Percentiles rank a stretch among this genome's conserved stretches.
Conservation (phyloP, 176 grass and related monocot genomes). For the Phoenix dactylifera region DNA sequence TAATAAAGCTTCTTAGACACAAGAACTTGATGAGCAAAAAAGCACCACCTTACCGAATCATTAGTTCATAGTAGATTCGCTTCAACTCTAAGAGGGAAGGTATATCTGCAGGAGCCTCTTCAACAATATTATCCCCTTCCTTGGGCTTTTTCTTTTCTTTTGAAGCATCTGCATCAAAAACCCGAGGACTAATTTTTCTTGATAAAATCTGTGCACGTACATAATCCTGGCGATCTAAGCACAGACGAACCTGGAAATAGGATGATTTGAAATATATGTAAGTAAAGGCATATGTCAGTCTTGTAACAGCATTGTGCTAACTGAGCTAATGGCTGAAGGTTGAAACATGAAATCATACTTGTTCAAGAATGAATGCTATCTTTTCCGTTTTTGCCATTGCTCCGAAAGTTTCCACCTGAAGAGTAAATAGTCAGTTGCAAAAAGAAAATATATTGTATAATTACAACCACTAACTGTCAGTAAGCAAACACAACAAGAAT, state of each 20-base stretch:
- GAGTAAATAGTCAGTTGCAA: background rate
- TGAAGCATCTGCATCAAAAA: slow-evolving; percentile 64
- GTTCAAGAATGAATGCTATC: slow-evolving; percentile 91
- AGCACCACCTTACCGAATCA: slow-evolving; percentile 58
- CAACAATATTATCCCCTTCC: slow-evolving; percentile 74
- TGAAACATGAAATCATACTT: slow-evolving; percentile 36
- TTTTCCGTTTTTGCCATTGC: slow-evolving; percentile 98
- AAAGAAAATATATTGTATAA: too few species aligned
- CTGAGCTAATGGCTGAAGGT: too few species aligned
- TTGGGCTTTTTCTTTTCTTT: slow-evolving; percentile 95
- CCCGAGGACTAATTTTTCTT: slow-evolving; percentile 84
- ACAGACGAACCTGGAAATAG: slow-evolving; percentile 60
- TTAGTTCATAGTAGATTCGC: slow-evolving; percentile 79
- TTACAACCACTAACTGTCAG: too few species aligned
- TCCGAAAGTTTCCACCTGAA: slow-evolving; percentile 94
- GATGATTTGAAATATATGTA: slow-evolving; percentile 1
- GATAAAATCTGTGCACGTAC: slow-evolving; percentile 88
- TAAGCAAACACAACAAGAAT: background rate
- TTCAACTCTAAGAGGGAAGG: slow-evolving; percentile 83
- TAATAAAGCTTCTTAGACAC: too few species aligned
- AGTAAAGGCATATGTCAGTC: background rate
- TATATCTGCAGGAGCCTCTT: slow-evolving; percentile 80
- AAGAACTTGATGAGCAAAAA: slow-evolving; percentile 4
- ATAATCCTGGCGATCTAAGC: slow-evolving; percentile 83
- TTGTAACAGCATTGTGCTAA: too few species aligned